A percentile compares a stretch with the other conserved stretches of the same genome.
Conservation (phyloP, 306 rosid genomes). For the Fagus sylvatica region DNA sequence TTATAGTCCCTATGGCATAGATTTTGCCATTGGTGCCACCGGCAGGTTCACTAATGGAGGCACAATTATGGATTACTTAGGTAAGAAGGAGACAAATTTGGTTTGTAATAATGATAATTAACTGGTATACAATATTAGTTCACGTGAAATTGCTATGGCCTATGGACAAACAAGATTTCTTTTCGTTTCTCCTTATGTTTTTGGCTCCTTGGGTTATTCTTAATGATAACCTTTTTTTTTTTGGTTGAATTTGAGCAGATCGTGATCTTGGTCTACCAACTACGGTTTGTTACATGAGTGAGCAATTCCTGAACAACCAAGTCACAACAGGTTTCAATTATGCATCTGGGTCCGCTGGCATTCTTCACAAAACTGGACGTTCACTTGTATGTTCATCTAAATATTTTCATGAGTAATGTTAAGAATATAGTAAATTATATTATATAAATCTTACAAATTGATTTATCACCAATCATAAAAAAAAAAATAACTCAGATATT, state of each 20-base stretch:
- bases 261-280: not conserved
- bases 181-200: too few species aligned
- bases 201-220: not conserved
- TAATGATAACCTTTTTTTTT: too few species aligned
- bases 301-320: not conserved
- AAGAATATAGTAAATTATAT: too few species aligned
- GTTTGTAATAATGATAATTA: not conserved
- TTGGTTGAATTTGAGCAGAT: not conserved
- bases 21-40: constrained; percentile 4
- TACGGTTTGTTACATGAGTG: not conserved
- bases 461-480: too few species aligned
- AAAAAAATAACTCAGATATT: too few species aligned
- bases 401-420: not conserved
- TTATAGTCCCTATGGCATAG: not conserved
- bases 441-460: too few species aligned
- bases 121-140: too few species aligned
- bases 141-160: not conserved
- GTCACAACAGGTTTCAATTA: not conserved
- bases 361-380: not conserved
- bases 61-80: not conserved
- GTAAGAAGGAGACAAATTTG: not conserved
- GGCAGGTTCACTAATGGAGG: constrained; percentile 1
- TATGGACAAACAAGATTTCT: too few species aligned
- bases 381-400: not conserved
- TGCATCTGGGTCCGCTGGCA: constrained; percentile 4